phyloP scores from a whole-genome alignment of 805 yeast species.

The Teunomyces stri region DNA sequence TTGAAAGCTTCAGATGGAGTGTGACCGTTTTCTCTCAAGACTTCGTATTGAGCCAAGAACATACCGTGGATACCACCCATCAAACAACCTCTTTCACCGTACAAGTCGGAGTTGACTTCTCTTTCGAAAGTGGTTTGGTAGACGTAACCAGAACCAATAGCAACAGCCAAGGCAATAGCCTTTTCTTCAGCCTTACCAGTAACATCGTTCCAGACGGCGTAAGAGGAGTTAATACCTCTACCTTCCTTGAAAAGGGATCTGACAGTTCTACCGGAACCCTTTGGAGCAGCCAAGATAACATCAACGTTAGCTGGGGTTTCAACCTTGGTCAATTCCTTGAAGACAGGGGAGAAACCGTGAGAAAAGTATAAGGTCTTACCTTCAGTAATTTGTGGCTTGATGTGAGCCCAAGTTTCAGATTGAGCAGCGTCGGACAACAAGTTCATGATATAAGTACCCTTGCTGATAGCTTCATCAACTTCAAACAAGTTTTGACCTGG shows the following conservation, averaged over 20 bases:
- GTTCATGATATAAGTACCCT: conserved; percentile 96
- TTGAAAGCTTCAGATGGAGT: conserved; percentile 99
- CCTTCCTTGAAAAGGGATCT: conserved; percentile 99
- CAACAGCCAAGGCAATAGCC: conserved; percentile 97
- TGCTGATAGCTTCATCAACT: conserved; percentile 86
- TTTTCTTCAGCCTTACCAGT: conserved; percentile 99
- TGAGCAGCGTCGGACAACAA: conserved; percentile 98
- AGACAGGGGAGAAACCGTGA: conserved; percentile 99
- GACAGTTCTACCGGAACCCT: conserved; percentile 99
- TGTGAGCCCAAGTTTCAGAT: conserved; percentile 91
- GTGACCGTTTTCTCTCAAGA: conserved; percentile 99
- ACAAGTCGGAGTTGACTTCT: conserved; percentile 98
- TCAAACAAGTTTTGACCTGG: conserved; percentile 98
- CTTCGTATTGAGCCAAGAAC: conserved; percentile 99
- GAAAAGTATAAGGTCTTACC: conserved; percentile 98
- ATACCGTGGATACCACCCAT: conserved; percentile 99
- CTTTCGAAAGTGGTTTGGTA: conserved; percentile 99
- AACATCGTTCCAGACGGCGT: conserved; percentile 99
- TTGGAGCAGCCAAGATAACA: conserved; percentile 98
- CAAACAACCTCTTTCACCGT: conserved; percentile 99
- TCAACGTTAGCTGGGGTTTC: conserved; percentile 93
- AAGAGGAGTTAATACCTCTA: conserved; percentile 99
- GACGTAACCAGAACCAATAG: conserved; percentile 99
- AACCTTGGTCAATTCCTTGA: conserved; percentile 95
- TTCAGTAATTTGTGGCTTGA: conserved; percentile 90